phyloP scores from a whole-genome alignment of 1,284 basidiomycete genomes.

The Sutorius eximius region DNA sequence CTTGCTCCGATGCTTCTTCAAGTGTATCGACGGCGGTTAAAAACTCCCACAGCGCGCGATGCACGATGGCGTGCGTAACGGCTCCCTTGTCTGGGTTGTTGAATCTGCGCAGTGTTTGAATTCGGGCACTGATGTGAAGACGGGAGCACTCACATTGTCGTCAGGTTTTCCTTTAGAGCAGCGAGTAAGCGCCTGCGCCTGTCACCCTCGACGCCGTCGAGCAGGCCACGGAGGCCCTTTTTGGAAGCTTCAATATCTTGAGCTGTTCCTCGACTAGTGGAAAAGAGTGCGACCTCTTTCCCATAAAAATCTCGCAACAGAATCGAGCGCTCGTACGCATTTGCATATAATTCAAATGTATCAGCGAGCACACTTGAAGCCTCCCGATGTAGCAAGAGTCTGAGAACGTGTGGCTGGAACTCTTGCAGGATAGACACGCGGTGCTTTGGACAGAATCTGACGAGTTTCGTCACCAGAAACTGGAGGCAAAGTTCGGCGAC shows the following conservation, averaged over 20 bases:
- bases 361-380: constrained; percentile 82
- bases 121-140: background rate
- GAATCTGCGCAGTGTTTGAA: constrained; percentile 51
- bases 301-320: constrained; percentile 87
- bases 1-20: constrained; percentile 58
- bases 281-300: constrained; percentile 79
- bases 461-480: constrained; percentile 85
- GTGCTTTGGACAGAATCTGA: constrained; percentile 73
- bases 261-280: constrained; percentile 50
- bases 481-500: constrained; percentile 29
- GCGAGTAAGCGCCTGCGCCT: constrained; percentile 64
- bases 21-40: constrained; percentile 52
- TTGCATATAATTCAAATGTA: constrained; percentile 82
- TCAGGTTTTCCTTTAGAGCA: constrained; percentile 70
- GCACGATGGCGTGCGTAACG: constrained; percentile 81
- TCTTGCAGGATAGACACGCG: constrained; percentile 72
- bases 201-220: constrained; percentile 65
- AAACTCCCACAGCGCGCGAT: constrained; percentile 80
- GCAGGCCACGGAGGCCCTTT: constrained; percentile 63
- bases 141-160: constrained; percentile 61
- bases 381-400: constrained; percentile 79
- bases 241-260: constrained; percentile 63
- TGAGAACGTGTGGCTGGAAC: constrained; percentile 71
- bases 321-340: constrained; percentile 77
- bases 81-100: constrained; percentile 89